A percentile compares a stretch with the other conserved stretches of the same genome.
phyloP scores from a whole-genome alignment of 768 basidiomycete species.

The Hygrophorus pudorinus region DNA sequence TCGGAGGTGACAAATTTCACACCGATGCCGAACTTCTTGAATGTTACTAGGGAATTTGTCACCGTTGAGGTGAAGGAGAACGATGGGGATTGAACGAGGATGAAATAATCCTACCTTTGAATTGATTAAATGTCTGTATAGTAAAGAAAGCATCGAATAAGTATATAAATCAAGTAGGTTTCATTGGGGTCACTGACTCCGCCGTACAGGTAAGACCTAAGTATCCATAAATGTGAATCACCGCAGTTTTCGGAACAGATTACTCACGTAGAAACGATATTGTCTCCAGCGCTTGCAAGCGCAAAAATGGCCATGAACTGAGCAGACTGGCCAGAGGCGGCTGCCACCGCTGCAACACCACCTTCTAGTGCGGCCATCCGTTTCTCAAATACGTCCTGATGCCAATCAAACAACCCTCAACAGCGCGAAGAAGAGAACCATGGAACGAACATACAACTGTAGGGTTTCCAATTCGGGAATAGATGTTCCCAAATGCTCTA shows the following conservation, averaged over 20 bases:
- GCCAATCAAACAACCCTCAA: not conserved
- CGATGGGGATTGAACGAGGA: not conserved
- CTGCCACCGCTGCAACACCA: constrained; percentile 65
- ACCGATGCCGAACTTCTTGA: constrained; percentile 59
- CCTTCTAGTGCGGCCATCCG: constrained; percentile 77
- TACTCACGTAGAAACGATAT: constrained; percentile 63
- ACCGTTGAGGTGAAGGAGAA: not conserved
- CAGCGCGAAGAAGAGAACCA: not conserved
- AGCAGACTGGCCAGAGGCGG: constrained; percentile 66
- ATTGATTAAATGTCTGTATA: constrained; percentile 57
- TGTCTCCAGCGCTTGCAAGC: constrained; percentile 58
- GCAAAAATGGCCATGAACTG: constrained; percentile 64
- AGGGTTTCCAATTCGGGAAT: constrained; percentile 62
- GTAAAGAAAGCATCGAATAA: not conserved
- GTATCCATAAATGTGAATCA: not conserved
- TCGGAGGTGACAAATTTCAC: constrained; percentile 52
- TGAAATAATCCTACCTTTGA: constrained; percentile 34
- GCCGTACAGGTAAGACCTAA: constrained; percentile 55
- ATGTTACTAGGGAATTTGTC: constrained; percentile 32
- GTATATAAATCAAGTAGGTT: not conserved
- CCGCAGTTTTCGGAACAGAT: not conserved
- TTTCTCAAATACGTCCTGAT: constrained; percentile 68
- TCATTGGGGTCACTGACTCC: constrained; percentile 36
- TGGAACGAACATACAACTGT: constrained; percentile 37
- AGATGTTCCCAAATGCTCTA: constrained; percentile 49